Percentiles rank a stretch among this genome's conserved stretches.
These are phyloP conservation scores for Recurvomyces mirabilis DNA, from an alignment of 495 filamentous ascomycete species.

Conservation along the genomic window DNA sequence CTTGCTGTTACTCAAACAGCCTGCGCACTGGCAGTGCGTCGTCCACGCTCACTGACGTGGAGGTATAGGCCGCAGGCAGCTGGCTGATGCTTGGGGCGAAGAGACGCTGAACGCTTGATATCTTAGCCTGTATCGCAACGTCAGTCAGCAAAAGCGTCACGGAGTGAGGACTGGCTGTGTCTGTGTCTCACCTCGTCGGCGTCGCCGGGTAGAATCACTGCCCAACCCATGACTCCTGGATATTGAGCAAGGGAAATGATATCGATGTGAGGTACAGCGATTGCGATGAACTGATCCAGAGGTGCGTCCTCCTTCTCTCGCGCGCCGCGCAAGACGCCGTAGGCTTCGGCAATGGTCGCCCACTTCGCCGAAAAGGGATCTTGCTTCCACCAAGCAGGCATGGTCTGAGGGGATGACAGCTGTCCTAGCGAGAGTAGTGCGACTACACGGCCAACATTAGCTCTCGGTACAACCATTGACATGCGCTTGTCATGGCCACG, in stretches of 20 bases:
- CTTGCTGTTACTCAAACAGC: slow-evolving; percentile 2
- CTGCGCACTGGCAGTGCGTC: slow-evolving; percentile 2
- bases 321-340: slow-evolving; percentile 4
- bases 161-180: not conserved
- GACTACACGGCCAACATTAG: no score
- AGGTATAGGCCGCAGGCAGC: not conserved
- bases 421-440: slow-evolving; percentile 1
- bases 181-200: slow-evolving; percentile 1
- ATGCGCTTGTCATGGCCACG: no score
- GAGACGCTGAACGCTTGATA: not conserved
- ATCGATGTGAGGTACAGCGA: slow-evolving; percentile 1
- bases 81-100: slow-evolving; percentile 3
- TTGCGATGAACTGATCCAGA: slow-evolving; percentile 3
- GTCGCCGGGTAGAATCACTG: not conserved
- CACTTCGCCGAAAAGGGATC: slow-evolving; percentile 11
- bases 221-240: slow-evolving; percentile 7
- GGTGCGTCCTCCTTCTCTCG: slow-evolving; percentile 12
- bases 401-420: not conserved
- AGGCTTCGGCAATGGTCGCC: slow-evolving; percentile 15
- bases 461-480: no score
- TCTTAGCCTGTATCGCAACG: slow-evolving; percentile 1
- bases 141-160: not conserved
- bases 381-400: slow-evolving; percentile 8
- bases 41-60: slow-evolving; percentile 7
- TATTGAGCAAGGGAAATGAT: slow-evolving; percentile 7